Base-by-base conservation (phyloP, 176 grass and related monocot species). In the Carex littledalei region DNA sequence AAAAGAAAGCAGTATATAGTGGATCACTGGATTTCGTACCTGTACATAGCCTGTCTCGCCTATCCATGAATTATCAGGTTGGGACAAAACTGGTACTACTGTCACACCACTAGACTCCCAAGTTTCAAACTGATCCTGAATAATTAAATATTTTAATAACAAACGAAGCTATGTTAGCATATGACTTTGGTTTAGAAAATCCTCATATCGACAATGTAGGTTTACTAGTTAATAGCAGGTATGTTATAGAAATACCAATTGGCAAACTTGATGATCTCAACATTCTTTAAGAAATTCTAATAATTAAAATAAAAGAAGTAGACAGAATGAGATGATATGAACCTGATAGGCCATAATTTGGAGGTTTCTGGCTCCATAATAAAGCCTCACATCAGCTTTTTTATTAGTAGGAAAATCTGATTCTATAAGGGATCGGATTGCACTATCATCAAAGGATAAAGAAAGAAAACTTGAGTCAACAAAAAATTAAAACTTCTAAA, bases 281-380 rank as follows among this genome's bases (percentile, higher is more conserved):
- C n/a, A 22, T 62, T 62, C 59, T 62, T 18, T 62, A 2, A 62
- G 9, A 47, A 54, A 77, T 56, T 7, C 21, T 78, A 17, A 54
- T 78, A 16, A 32, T 34, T 17, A 56, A 74, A 22, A 39, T 32
- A 55, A 78, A 78, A 0, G 22, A 77, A 29, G 20, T 31, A 53
- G 20, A 74, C n/a, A 76, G 10, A 77, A 2, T 17, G 14, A 32
- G 73, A 55, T 77, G 73, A 54, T 52, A 79, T 24, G 0, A 79
- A 97, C 94, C 90, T 94, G 88, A 91, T 94, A 97, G 18, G 94
- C 90, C 92, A 97, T 97, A 78, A 86, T 89, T 64, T 92, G 90
- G 80, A 94, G 90, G 34, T 92, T 97, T 69, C 92, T 94, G 85
- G 89, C 92, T 34, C 94, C 94, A 89, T 92, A 97, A 81, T 94